A percentile compares a stretch with the other conserved stretches of the same genome.
These are phyloP conservation scores for Articulospora tetracladia DNA, from an alignment of 495 filamentous ascomycete genomes.

Conservation along the genomic window DNA sequence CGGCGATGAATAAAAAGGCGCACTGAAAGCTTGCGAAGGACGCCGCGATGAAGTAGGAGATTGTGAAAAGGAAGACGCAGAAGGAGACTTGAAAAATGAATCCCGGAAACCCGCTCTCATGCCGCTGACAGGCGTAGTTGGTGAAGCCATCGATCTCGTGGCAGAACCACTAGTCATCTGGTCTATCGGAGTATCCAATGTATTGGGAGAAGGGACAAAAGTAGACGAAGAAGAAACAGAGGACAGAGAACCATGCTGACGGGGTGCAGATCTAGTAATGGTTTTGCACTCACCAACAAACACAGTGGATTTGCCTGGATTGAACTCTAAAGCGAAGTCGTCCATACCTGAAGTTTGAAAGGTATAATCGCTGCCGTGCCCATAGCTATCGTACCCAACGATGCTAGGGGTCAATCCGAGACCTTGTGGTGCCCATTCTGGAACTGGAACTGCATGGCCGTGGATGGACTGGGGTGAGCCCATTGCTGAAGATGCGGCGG, in stretches of 20 bases:
- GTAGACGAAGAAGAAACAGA: slow-evolving; percentile 32
- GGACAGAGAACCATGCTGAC: slow-evolving; percentile 27
- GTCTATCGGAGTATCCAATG: slow-evolving; percentile 30
- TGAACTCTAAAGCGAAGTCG: slow-evolving; percentile 44
- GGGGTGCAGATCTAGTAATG: slow-evolving; percentile 26
- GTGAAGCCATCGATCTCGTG: slow-evolving; percentile 29
- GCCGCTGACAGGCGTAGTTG: slow-evolving; percentile 29
- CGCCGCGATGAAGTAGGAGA: slow-evolving; percentile 25
- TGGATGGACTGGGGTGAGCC: slow-evolving; percentile 74
- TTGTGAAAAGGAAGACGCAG: slow-evolving; percentile 43
- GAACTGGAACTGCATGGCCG: slow-evolving; percentile 48
- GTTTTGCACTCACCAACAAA: slow-evolving; percentile 76
- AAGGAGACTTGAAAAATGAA: slow-evolving; percentile 46
- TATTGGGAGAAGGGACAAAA: slow-evolving; percentile 27
- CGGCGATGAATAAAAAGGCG: slow-evolving; percentile 20
- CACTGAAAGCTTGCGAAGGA: slow-evolving; percentile 25
- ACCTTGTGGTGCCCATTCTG: slow-evolving; percentile 60
- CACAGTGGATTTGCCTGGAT: slow-evolving; percentile 45
- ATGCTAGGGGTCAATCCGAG: slow-evolving; percentile 65
- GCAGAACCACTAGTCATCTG: slow-evolving; percentile 3
- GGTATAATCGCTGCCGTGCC: slow-evolving; percentile 32
- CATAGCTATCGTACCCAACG: slow-evolving; percentile 56
- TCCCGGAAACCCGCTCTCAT: slow-evolving; percentile 24
- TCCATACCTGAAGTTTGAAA: slow-evolving; percentile 46
- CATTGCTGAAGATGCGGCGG: slow-evolving; percentile 74